Conservation (phyloP, 345 rosid species). For the Salix purpurea region DNA sequence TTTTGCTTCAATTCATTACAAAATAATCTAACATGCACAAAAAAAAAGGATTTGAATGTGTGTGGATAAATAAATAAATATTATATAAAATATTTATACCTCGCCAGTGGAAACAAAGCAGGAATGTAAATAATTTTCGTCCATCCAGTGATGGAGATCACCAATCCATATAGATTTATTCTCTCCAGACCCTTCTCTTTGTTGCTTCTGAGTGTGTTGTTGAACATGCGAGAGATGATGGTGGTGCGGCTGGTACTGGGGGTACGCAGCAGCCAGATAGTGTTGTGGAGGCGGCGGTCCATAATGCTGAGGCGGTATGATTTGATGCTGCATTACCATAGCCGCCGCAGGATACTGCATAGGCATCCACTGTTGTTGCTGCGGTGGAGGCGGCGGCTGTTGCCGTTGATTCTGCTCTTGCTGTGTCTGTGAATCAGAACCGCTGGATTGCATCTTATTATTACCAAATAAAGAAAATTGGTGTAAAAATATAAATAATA, state of each 20-base stretch:
- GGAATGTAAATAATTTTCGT: slow-evolving; percentile 72
- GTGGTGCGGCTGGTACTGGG: slow-evolving; percentile 25
- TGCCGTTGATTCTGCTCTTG: slow-evolving; percentile 33
- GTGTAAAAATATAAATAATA: neutral
- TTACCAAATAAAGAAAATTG: neutral
- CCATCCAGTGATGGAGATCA: slow-evolving; percentile 98
- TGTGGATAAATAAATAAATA: neutral
- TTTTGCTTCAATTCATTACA: neutral
- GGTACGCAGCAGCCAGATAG: slow-evolving; percentile 45
- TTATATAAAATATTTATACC: slow-evolving; percentile 29
- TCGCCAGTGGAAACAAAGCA: slow-evolving; percentile 74
- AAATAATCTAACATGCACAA: neutral
- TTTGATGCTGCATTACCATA: slow-evolving; percentile 83
- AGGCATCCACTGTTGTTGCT: slow-evolving; percentile 56
- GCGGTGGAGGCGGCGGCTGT: slow-evolving; percentile 27
- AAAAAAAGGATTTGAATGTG: neutral
- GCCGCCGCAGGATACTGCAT: slow-evolving; percentile 79
- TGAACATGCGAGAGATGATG: slow-evolving; percentile 29
- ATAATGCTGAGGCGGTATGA: slow-evolving; percentile 62
- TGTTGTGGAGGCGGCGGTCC: slow-evolving; percentile 52
- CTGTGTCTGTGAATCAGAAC: slow-evolving; percentile 36
- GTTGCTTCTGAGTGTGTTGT: slow-evolving; percentile 36
- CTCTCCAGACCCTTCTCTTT: slow-evolving; percentile 54
- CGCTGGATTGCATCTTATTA: slow-evolving; percentile 51
- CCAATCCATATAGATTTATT: slow-evolving; percentile 91